phyloP scores from a whole-genome alignment of 2,329 filamentous ascomycete genomes.

The Ascochyta koolunga region DNA sequence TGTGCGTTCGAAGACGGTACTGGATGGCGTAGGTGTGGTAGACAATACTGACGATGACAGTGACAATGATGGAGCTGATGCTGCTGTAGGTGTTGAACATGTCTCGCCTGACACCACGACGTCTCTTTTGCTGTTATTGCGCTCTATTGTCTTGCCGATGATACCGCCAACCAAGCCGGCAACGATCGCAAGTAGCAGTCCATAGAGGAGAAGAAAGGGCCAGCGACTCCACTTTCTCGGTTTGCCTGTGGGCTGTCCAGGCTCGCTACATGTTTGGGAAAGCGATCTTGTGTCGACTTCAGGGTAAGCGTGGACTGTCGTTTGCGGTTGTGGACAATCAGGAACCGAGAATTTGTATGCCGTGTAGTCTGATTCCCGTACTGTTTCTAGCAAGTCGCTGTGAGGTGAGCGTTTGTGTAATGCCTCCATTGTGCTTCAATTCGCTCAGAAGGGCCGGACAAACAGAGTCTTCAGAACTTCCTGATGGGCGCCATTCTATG shows the following conservation, averaged over 20 bases:
- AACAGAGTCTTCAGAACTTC: neutral
- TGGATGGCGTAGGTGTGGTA: neutral
- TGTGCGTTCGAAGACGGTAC: constrained; percentile 1
- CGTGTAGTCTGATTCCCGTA: neutral
- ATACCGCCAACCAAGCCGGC: too few relatives aligned
- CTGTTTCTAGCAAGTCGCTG: constrained; percentile 1
- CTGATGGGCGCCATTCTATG: neutral
- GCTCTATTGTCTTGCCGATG: neutral
- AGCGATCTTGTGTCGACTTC: neutral
- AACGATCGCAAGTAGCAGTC: too few relatives aligned
- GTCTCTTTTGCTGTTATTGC: neutral
- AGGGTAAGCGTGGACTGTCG: neutral
- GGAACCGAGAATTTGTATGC: constrained; percentile 1
- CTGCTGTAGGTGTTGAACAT: neutral
- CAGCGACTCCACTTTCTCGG: neutral
- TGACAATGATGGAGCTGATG: neutral
- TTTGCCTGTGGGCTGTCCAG: neutral
- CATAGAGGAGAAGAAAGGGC: neutral
- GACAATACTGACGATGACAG: neutral
- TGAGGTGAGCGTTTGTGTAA: neutral
- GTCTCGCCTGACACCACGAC: neutral
- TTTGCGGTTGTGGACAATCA: neutral
- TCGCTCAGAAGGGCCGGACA: neutral
- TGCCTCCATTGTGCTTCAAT: neutral
- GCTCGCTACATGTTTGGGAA: neutral